phyloP scores from a whole-genome alignment of 257 asterid genomes.

The Sherardia arvensis region DNA sequence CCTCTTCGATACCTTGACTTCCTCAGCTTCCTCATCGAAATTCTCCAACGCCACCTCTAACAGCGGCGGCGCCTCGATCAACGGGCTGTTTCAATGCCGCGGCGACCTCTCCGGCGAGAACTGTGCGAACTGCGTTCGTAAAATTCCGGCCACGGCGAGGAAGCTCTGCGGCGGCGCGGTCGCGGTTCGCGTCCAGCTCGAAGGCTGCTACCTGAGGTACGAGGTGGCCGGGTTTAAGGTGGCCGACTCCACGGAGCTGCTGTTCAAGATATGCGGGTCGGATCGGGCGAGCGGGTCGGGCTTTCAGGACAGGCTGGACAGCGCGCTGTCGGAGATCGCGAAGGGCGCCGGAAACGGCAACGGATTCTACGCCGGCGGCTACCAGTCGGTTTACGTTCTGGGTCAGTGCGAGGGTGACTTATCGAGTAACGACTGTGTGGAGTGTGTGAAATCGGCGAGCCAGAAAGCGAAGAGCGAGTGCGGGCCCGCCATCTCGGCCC shows the following conservation, averaged over 20 bases:
- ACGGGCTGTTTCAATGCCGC: slow-evolving; percentile 71
- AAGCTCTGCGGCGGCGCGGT: slow-evolving; percentile 45
- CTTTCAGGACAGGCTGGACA: slow-evolving; percentile 40
- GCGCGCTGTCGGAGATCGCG: slow-evolving; percentile 49
- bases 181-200: slow-evolving; percentile 61
- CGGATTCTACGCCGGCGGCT: slow-evolving; percentile 65
- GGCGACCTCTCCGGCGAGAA: slow-evolving; percentile 53
- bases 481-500: slow-evolving; percentile 51
- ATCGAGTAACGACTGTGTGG: slow-evolving; percentile 50
- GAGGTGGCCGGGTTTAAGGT: slow-evolving; percentile 44
- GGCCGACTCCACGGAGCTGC: slow-evolving; percentile 39
- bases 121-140: slow-evolving; percentile 45
- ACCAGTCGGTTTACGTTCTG: slow-evolving; percentile 55
- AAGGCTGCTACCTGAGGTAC: slow-evolving; percentile 60
- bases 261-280: slow-evolving; percentile 61
- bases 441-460: slow-evolving; percentile 57
- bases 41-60: slow-evolving; percentile 53
- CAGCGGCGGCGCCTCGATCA: slow-evolving; percentile 34
- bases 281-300: slow-evolving; percentile 59
- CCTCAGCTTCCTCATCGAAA: slow-evolving; percentile 53
- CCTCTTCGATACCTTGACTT: slow-evolving; percentile 30
- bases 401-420: slow-evolving; percentile 93
- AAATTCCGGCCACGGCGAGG: slow-evolving; percentile 24
- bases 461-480: slow-evolving; percentile 51
- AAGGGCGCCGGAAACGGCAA: slow-evolving; percentile 36